Conservation (phyloP, 495 filamentous ascomycete species). For the Neurospora discreta region DNA sequence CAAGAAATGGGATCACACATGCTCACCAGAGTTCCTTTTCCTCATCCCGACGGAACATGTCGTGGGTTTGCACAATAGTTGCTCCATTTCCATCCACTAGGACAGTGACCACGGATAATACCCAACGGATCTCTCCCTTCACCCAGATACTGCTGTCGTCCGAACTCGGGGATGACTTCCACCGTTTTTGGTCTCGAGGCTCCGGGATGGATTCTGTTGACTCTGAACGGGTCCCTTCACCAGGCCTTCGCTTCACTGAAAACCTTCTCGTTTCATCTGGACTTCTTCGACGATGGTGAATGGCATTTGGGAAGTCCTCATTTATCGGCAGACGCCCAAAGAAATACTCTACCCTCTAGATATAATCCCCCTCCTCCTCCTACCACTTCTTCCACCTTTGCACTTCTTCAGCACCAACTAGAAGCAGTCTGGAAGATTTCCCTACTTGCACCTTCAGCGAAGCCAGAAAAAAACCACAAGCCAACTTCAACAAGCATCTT, state of each 20-base stretch:
- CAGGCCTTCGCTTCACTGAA: neutral
- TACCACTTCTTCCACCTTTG: neutral
- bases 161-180: neutral
- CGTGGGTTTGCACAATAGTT: neutral
- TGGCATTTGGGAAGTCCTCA: neutral
- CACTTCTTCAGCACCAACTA: neutral
- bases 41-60: neutral
- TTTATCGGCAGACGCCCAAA: neutral
- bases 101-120: neutral
- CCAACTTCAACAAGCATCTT: too few relatives aligned
- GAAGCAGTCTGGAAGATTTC: neutral
- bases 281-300: neutral
- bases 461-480: neutral
- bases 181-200: neutral
- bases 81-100: neutral
- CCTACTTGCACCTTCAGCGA: neutral
- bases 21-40: neutral
- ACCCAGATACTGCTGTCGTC: neutral
- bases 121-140: neutral
- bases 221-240: neutral
- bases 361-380: neutral
- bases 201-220: neutral
- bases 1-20: neutral
- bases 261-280: neutral
- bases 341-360: neutral